Evolutionary conservation across 257 asterid species (phyloP).

Genomic region (Solanum bulbocastanum): DNA sequence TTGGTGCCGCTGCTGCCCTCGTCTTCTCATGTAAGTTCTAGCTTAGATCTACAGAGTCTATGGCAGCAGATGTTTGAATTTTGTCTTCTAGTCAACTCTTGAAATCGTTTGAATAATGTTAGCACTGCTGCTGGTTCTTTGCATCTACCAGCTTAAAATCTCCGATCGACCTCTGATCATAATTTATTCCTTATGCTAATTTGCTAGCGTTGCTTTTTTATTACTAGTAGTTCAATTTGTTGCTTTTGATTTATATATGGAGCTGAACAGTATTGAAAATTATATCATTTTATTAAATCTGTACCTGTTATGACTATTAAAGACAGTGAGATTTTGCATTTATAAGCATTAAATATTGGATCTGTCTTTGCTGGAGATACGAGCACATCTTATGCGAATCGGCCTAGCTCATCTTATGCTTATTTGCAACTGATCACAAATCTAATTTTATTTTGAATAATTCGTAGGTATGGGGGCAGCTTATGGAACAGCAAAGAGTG

Average conservation of each 20-base stretch:
- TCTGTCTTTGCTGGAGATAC: background rate
- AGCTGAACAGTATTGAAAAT: background rate
- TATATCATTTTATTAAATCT: background rate
- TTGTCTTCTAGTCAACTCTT: background rate
- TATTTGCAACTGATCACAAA: background rate
- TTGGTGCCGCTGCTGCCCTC: conserved; percentile 66
- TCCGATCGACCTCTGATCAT: background rate
- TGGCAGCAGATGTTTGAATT: background rate
- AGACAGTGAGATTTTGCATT: background rate
- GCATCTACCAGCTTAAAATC: background rate
- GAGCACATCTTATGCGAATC: background rate
- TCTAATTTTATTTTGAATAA: background rate
- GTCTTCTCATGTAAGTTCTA: conserved; percentile 46
- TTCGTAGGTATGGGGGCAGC: conserved; percentile 81
- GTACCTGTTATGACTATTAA: background rate
- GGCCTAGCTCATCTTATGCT: background rate
- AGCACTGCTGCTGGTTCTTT: background rate
- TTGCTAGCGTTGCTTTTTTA: background rate
- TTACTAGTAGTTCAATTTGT: background rate
- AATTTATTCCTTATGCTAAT: background rate
- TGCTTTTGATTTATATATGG: background rate
- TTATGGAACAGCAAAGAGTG: conserved; percentile 81
- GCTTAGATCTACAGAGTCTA: background rate
- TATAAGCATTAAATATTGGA: background rate
- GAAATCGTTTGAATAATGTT: background rate